phyloP scores from a whole-genome alignment of 2,329 filamentous ascomycete genomes.

The Polytolypa hystricis region DNA sequence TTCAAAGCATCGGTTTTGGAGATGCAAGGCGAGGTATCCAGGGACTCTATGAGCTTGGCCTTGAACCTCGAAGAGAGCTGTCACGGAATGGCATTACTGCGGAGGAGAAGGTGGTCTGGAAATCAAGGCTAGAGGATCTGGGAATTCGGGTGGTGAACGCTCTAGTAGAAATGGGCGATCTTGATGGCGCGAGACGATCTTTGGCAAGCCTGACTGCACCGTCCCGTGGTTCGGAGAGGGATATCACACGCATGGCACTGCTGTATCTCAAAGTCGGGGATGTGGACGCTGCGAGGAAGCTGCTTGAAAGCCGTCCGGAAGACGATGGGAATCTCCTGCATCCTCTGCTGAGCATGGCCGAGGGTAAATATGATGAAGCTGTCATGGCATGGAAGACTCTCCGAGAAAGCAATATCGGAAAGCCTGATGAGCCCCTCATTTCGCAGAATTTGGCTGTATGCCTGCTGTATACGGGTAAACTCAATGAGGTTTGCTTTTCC shows the following conservation, averaged over 20 bases:
- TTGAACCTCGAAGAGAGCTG: conserved; percentile 59
- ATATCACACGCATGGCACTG: conserved; percentile 42
- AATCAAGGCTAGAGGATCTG: conserved; percentile 58
- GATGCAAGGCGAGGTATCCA: conserved; percentile 78
- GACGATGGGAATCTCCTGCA: conserved; percentile 24
- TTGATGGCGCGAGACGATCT: conserved; percentile 66
- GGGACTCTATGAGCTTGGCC: conserved; percentile 77
- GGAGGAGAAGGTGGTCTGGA: conserved; percentile 57
- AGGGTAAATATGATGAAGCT: conserved; percentile 59
- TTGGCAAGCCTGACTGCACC: conserved; percentile 46
- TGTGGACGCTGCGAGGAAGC: conserved; percentile 51
- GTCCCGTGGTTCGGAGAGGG: conserved; percentile 20
- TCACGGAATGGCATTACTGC: conserved; percentile 40
- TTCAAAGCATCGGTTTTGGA: conserved; percentile 76
- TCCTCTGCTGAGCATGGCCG: conserved; percentile 66
- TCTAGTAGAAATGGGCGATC: conserved; percentile 61
- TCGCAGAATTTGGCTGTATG: conserved; percentile 76
- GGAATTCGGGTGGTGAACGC: conserved; percentile 52
- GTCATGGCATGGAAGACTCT: conserved; percentile 49
- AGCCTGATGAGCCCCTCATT: conserved; percentile 54
- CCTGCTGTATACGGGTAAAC: conserved; percentile 66
- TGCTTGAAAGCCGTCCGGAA: conserved; percentile 29
- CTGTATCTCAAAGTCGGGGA: conserved; percentile 73
- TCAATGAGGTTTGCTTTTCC: conserved; percentile 50
- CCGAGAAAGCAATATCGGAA: conserved; percentile 33